These are phyloP conservation scores for Hypoxylon rickii DNA, from an alignment of 495 filamentous ascomycete genomes.

Conservation along the genomic window DNA sequence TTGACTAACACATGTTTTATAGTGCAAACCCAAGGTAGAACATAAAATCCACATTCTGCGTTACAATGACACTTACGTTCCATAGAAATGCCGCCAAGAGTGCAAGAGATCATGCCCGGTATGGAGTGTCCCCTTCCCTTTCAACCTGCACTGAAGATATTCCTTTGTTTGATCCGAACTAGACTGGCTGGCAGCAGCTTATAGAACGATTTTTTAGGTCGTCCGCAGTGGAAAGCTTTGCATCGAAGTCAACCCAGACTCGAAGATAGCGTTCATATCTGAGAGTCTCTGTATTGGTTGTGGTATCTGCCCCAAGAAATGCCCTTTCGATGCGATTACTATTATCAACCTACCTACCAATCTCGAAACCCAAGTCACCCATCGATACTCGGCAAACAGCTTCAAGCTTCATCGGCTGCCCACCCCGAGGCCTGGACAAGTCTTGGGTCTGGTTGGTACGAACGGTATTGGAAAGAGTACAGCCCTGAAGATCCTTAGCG, in stretches of 20 bases:
- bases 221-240: slow-evolving; percentile 97
- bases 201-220: slow-evolving; percentile 45
- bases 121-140: neutral
- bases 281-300: slow-evolving; percentile 95
- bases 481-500: slow-evolving; percentile 94
- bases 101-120: slow-evolving; percentile 98
- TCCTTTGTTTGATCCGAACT: neutral
- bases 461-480: slow-evolving; percentile 99
- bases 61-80: slow-evolving; percentile 12
- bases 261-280: slow-evolving; percentile 97
- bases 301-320: slow-evolving; percentile 99
- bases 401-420: slow-evolving; percentile 98
- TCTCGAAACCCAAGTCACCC: slow-evolving; percentile 94
- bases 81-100: slow-evolving; percentile 91
- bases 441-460: slow-evolving; percentile 95
- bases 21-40: slow-evolving; percentile 99
- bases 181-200: no score
- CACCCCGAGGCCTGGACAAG: slow-evolving; percentile 92
- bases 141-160: neutral
- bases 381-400: slow-evolving; percentile 98
- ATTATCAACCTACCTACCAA: slow-evolving; percentile 99
- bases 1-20: slow-evolving; percentile 40
- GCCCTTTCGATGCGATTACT: slow-evolving; percentile 97
- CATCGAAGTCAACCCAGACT: slow-evolving; percentile 87
- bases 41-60: slow-evolving; percentile 1